Evolutionary conservation across 2,329 filamentous ascomycete species (phyloP), one percentile per base, ranked within the genome.

Genomic region (Waltergamsia citrina): DNA sequence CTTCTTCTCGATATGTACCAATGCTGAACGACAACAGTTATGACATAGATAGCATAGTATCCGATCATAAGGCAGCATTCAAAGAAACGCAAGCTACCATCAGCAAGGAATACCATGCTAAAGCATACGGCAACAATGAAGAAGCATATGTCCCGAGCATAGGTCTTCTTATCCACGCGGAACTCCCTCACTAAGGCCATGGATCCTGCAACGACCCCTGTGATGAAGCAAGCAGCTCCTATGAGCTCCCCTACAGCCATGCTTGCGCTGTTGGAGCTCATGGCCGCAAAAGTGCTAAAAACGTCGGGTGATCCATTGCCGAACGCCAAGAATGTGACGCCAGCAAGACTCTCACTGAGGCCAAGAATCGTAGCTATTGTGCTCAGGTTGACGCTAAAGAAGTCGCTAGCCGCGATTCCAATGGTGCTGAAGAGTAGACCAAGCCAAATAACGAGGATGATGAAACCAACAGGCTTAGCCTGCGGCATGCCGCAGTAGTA

Each of bases 101-200:
- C 92, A 23, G 81, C 78, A 15, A 98, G 60, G 47, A 96, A 90
- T 3, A 81, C 63, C 72, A 95, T 84, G 51, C 84, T 87, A 58
- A 96, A 95, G 39, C 71, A 71, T 12, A 92, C 81, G 2, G 92
- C 85, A 10, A 85, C 68, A 37, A 93, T 82, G 55, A 98, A 98
- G 63, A 95, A 98, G 38, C 78, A 73, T 9, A 96, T 82, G 51
- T 98, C 92, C 43, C 92, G 74, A 16, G 95, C 73, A 52, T 96
- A 98, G 23, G 86, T 92, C 56, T 82, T 85, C 48, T 79, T 81
- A 34, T 85, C 84, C 34, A 98, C 92, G 44, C 81, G 82, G 57
- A 98, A 98, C 35, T 94, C 92, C 42, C 85, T 74, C n/a, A 95
- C 88, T 36, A 98, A 61, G 11, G 90, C 92, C 92, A 98, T 98